A percentile compares a stretch with the other conserved stretches of the same genome.
phyloP scores from a whole-genome alignment of 306 rosid genomes.

The Crataegus laevigata region DNA sequence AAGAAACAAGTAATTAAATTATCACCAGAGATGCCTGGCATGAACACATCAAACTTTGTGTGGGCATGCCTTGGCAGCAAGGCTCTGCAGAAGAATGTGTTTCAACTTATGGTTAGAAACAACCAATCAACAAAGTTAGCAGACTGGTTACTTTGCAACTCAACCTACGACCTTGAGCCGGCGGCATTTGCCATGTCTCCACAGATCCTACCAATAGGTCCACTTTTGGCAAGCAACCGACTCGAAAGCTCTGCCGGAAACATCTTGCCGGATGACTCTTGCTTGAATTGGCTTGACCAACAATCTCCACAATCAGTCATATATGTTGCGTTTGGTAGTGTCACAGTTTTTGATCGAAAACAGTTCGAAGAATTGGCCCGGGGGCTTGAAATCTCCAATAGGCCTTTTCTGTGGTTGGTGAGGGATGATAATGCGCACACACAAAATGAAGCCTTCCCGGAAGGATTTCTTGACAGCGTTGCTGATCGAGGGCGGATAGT shows the following conservation, averaged over 20 bases:
- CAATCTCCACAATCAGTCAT: not conserved
- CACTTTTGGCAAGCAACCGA: not conserved
- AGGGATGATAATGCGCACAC: not conserved
- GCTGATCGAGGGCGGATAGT: not conserved
- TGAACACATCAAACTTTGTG: conserved; percentile 35
- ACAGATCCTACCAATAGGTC: not conserved
- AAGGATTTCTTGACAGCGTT: not conserved
- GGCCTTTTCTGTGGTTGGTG: not conserved
- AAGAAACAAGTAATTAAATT: not conserved
- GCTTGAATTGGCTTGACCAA: not conserved
- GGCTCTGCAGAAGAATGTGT: conserved; percentile 36
- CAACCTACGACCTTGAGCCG: not conserved
- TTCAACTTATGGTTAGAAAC: conserved; percentile 37
- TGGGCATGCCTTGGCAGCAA: conserved; percentile 48
- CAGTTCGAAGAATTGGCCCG: not conserved
- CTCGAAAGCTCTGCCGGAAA: not conserved
- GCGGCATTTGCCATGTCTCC: not conserved
- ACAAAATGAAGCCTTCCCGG: not conserved
- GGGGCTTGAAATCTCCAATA: not conserved
- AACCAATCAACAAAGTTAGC: not conserved
- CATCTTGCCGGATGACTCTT: not conserved
- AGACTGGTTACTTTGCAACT: not conserved
- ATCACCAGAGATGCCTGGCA: conserved; percentile 37
- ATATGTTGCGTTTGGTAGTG: not conserved
- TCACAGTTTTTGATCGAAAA: not conserved